Evolutionary conservation across 1,139 yeast species (phyloP), one percentile per base, ranked within the genome.

Genomic region (Pichia kudriavzevii): DNA sequence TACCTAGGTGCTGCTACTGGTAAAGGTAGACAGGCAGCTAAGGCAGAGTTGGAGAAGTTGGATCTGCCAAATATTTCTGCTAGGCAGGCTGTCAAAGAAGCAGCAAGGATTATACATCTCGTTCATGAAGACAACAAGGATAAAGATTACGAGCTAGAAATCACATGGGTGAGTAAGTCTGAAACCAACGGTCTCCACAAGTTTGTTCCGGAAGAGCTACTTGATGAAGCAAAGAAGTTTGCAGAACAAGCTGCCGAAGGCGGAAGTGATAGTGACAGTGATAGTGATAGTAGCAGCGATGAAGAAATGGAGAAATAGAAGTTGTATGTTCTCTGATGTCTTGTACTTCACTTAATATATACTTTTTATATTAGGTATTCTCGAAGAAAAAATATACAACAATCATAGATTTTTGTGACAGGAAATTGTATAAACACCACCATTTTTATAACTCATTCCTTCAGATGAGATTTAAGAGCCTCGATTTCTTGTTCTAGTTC

Each of bases 121-220:
- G 96, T 97, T 2, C 98, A 93, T 55, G 98, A 93, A 61, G 98
- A 93, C 55, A 85, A 87, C 60, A 93, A 91, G 62, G 98, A 91
- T 58, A 91, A 91, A 61, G 97, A 88, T 44, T 91, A 87, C 57
- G 98, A 93, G 62, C 70, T 93, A 48, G 99, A 93, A 56, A 71
- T 93, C 53, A 75, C 94, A 46, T 91, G 98, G 97, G 74, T 75
- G 38, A 77, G 93, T 29, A 56, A 59, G 28, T 69, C 74, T 27
- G 93, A 80, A 52, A 88, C 96, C 8, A 69, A 69, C 7, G 93
- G 96, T n/a, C 59, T 65, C 44, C 97, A 91, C 56, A 74, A 78
- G 54, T 72, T 73, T 48, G 82, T 91, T 27, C 94, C 95, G 20
- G 76, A 72, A 29, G 88, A 75, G 18, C 59, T 88, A 47, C 67